Evolutionary conservation across 169 alveolate genomes (phyloP).

Genomic region (Eimeria mitis): DNA sequence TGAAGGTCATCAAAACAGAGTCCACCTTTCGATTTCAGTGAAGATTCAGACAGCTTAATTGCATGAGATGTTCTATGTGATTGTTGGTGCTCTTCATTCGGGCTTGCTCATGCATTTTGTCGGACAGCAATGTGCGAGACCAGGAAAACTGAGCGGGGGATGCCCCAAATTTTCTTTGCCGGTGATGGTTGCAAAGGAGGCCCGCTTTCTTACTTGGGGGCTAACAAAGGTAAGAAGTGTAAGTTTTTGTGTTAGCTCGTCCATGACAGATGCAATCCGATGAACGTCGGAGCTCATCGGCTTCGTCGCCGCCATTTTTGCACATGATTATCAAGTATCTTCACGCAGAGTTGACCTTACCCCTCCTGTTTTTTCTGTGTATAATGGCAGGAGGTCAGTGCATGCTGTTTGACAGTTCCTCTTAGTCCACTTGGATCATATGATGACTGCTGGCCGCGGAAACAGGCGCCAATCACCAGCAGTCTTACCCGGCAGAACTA

Average conservation of each 20-base stretch:
- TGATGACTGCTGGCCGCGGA: neutral
- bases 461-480: neutral
- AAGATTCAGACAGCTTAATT: neutral
- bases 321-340: neutral
- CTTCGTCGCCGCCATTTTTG: slow-evolving; percentile 74
- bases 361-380: neutral
- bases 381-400: neutral
- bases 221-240: slow-evolving; percentile 65
- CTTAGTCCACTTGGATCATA: neutral
- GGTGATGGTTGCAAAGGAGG: neutral
- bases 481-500: neutral
- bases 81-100: neutral
- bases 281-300: slow-evolving; percentile 77
- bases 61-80: neutral
- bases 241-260: slow-evolving; percentile 79
- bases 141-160: neutral
- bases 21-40: too few species aligned
- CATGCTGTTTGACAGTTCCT: neutral
- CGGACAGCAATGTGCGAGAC: neutral
- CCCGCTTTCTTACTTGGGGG: slow-evolving; percentile 52
- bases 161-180: neutral
- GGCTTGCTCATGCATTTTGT: too few species aligned
- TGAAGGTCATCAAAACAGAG: neutral
- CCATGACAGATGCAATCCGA: slow-evolving; percentile 79
- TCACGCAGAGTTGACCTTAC: neutral